Evolutionary conservation across 805 yeast genomes (phyloP).

Genomic region (Sporopachydermia quercuum): DNA sequence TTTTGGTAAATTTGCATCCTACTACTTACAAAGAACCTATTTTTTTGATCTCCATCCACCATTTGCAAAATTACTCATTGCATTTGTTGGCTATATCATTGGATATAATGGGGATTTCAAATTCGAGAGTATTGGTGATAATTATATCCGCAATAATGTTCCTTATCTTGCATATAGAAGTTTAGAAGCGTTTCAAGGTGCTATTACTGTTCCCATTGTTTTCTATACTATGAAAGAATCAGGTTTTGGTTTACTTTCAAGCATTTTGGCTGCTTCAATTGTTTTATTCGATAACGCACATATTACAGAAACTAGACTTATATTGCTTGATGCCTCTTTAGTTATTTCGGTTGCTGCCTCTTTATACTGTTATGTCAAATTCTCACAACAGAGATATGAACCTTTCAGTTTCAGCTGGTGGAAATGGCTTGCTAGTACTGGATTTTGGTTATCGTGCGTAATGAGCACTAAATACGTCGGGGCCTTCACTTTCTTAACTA

Average conservation of each 20-base stretch:
- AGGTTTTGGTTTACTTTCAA: constrained; percentile 63
- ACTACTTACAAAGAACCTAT: constrained; percentile 78
- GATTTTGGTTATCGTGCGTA: constrained; percentile 76
- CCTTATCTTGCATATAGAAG: constrained; percentile 79
- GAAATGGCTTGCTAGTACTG: constrained; percentile 75
- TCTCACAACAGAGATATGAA: constrained; percentile 47
- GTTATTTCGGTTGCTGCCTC: constrained; percentile 72
- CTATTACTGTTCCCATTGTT: constrained; percentile 69
- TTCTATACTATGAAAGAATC: constrained; percentile 78
- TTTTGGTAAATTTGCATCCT: constrained; percentile 75
- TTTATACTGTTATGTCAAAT: constrained; percentile 63
- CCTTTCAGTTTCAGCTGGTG: constrained; percentile 74
- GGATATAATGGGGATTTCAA: constrained; percentile 90
- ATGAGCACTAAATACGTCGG: constrained; percentile 96
- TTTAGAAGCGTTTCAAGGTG: constrained; percentile 67
- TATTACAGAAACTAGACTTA: constrained; percentile 77
- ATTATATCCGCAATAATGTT: constrained; percentile 61
- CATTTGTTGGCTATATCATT: constrained; percentile 73
- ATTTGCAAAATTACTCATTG: constrained; percentile 85
- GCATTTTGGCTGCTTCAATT: constrained; percentile 60
- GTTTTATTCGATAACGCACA: constrained; percentile 86
- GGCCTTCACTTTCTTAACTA: constrained; percentile 72
- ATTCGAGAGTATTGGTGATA: constrained; percentile 79
- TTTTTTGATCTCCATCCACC: constrained; percentile 98
- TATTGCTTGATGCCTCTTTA: constrained; percentile 82